These are phyloP conservation scores for Caryopteris hybrid DNA, from an alignment of 305 asterid genomes.

Conservation along the genomic window DNA sequence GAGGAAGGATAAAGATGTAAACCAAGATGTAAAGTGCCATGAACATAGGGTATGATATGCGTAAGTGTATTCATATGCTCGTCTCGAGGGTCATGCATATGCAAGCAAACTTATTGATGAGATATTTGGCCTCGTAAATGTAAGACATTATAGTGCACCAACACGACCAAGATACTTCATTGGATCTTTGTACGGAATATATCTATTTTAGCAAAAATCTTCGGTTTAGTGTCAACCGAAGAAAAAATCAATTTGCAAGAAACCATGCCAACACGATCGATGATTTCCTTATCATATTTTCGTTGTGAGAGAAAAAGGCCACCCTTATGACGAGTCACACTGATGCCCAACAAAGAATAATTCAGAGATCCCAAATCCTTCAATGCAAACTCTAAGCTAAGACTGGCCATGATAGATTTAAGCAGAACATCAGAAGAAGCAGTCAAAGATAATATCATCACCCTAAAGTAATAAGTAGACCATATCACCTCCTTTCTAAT, in stretches of 20 bases:
- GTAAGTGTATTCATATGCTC: neutral
- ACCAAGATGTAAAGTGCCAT: too few species aligned
- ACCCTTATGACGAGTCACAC: too few species aligned
- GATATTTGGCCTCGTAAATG: too few species aligned
- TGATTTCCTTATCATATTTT: neutral
- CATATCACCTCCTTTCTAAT: neutral
- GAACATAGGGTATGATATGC: too few species aligned
- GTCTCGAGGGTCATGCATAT: too few species aligned
- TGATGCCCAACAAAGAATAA: too few species aligned
- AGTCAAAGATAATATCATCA: neutral
- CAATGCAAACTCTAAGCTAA: neutral
- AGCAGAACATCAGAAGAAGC: neutral
- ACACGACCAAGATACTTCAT: neutral
- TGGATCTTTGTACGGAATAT: neutral
- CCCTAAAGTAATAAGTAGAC: neutral
- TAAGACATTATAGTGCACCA: too few species aligned
- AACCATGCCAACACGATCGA: neutral
- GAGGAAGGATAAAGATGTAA: too few species aligned
- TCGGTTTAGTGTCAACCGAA: neutral
- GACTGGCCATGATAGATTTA: neutral
- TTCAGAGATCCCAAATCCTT: too few species aligned
- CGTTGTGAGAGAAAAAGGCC: neutral
- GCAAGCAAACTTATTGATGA: too few species aligned
- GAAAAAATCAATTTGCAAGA: neutral
- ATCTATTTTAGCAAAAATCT: neutral